Evolutionary conservation across 768 basidiomycete species (phyloP), one percentile per base, ranked within the genome.

Genomic region (Suillus subaureus): DNA sequence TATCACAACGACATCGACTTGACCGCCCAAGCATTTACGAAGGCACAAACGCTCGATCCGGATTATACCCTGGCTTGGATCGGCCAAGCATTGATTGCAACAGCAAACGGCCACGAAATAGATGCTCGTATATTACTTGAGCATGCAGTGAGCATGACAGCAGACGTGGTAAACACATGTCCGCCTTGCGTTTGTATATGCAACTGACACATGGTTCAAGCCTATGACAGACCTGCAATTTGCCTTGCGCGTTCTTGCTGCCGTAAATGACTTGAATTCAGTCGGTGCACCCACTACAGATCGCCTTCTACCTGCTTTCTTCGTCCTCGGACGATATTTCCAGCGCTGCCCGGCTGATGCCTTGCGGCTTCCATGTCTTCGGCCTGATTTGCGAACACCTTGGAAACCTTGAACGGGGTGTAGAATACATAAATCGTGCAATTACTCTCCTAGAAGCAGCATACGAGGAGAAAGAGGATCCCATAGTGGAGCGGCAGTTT

Each of bases 51-150:
- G 21, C 83, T 96, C 52, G 96, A 99, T 79, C 94, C 97, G 8
- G 97, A 99, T 72, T 91, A 89, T 77, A 84, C 91, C 1, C 72
- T 89, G 26, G 90, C 95, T 9, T 99, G 97, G 97, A 82, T 97
- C 26, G 97, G 95, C 1, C 96, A 96, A 74, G 91, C 86, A 4
- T 76, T 94, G 31, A 82, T 93, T 51, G 92, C 92, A 54, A 83
- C 81, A 21, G 73, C 77, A 39, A 86, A 87, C 64, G 85, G 84
- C 4, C 85, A 93, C 62, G 74, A 83, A 37, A 69, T 73, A 6
- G 90, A 95, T 63, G 89, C 92, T 3, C 80, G 81, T 23, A 82
- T 88, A 5, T 74, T 97, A 65, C 84, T 95, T 39, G 87, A 88
- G 66, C 92, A 96, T 76, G 90, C 90, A 13, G 83, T 89, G 23